Conservation (phyloP, 805 yeast genomes). For the Candida saitoana region DNA sequence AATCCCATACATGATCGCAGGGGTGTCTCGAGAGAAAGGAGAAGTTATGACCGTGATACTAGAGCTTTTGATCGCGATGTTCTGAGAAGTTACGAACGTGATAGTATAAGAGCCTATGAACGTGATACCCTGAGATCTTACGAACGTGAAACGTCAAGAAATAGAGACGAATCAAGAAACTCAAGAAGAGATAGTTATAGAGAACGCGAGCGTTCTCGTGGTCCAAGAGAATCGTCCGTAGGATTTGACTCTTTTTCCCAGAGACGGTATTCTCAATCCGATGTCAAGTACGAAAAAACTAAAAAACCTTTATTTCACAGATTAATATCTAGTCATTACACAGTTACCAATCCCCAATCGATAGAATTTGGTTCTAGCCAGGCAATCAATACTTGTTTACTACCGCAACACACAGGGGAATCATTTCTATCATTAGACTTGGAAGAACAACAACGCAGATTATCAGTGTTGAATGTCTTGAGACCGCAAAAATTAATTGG, state of each 20-base stretch:
- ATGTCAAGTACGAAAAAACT: background rate
- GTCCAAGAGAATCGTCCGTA: background rate
- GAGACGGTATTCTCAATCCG: conserved; percentile 2
- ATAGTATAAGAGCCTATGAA: too few species aligned
- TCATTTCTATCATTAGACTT: conserved; percentile 3
- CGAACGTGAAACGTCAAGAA: background rate
- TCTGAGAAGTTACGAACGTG: too few species aligned
- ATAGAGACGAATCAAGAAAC: background rate
- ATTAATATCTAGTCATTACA: conserved; percentile 23
- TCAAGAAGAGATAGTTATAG: background rate
- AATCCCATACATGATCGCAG: conserved; percentile 2
- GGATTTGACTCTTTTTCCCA: background rate
- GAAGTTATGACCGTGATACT: background rate
- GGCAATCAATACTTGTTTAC: background rate
- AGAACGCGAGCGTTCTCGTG: background rate
- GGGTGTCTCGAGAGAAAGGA: background rate
- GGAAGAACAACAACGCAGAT: conserved; percentile 15
- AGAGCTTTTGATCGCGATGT: background rate
- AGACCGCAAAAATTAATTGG: conserved; percentile 37
- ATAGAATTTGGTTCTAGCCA: conserved; percentile 1
- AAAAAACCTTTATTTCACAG: conserved; percentile 25
- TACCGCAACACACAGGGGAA: conserved; percentile 6
- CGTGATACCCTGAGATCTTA: too few species aligned
- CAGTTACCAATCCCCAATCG: conserved; percentile 29
- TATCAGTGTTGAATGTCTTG: conserved; percentile 12